phyloP scores from a whole-genome alignment of 768 basidiomycete genomes.

The Tulasnella sp. region DNA sequence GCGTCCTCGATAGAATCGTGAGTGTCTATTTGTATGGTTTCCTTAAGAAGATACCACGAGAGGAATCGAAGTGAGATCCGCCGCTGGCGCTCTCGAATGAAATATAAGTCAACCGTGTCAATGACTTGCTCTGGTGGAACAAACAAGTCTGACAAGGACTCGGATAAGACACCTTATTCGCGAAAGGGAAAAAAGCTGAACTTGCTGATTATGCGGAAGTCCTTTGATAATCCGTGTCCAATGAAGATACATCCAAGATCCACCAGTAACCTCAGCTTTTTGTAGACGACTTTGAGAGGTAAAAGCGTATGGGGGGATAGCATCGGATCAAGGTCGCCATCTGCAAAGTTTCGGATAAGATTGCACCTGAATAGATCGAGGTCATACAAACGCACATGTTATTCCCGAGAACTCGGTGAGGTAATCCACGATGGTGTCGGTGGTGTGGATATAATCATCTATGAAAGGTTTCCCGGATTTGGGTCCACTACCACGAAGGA shows the following conservation, averaged over 20 bases:
- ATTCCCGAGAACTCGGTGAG: conserved; percentile 96
- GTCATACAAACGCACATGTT: conserved; percentile 45
- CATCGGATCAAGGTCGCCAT: conserved; percentile 81
- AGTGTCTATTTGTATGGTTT: conserved; percentile 84
- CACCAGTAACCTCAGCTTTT: conserved; percentile 85
- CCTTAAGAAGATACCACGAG: conserved; percentile 83
- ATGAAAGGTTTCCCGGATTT: conserved; percentile 84
- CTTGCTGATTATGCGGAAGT: conserved; percentile 96
- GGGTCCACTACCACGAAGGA: conserved; percentile 71
- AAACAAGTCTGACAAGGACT: conserved; percentile 59
- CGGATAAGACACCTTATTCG: no score
- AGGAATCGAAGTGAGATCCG: conserved; percentile 86
- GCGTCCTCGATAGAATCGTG: conserved; percentile 99
- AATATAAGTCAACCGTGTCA: conserved; percentile 97
- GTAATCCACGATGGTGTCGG: conserved; percentile 90
- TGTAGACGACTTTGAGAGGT: conserved; percentile 95
- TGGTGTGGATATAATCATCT: conserved; percentile 96
- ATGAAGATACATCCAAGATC: conserved; percentile 94
- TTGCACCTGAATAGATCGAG: background rate
- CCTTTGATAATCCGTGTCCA: conserved; percentile 92
- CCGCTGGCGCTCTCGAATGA: conserved; percentile 63
- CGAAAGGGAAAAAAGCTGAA: conserved; percentile 16
- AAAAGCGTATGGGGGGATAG: conserved; percentile 79
- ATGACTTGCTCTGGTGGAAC: conserved; percentile 92
- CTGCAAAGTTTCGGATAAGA: conserved; percentile 31